A percentile compares a stretch with the other conserved stretches of the same genome.
phyloP scores from a whole-genome alignment of 2,329 filamentous ascomycete species.

The Beauveria caledonica region DNA sequence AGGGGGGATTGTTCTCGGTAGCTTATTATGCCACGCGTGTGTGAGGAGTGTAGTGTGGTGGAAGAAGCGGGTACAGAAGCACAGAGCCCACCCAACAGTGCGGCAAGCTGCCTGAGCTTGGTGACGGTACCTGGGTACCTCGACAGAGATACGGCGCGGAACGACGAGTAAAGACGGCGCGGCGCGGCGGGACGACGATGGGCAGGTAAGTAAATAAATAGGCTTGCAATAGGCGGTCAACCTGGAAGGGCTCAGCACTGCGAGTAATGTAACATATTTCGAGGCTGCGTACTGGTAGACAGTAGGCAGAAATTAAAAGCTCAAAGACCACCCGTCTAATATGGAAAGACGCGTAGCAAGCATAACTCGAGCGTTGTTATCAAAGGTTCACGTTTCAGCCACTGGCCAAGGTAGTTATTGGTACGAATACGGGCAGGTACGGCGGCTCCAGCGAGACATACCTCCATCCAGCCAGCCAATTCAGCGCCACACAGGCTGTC shows the following conservation, averaged over 20 bases:
- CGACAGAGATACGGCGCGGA: not conserved
- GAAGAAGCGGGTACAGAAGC: constrained; percentile 8
- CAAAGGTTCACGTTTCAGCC: not conserved
- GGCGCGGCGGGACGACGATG: not conserved
- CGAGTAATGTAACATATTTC: not conserved
- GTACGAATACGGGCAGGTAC: too few relatives aligned
- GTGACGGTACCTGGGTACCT: not conserved
- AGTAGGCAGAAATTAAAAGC: not conserved
- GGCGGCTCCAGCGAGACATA: not conserved
- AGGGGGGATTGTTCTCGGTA: constrained; percentile 3
- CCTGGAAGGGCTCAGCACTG: not conserved
- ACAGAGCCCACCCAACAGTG: constrained; percentile 5
- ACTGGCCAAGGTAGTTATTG: not conserved
- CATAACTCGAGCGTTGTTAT: not conserved
- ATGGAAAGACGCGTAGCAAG: not conserved
- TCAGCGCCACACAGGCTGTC: not conserved
- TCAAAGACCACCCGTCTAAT: not conserved
- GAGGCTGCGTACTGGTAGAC: not conserved
- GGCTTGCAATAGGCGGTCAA: not conserved
- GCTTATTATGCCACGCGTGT: constrained; percentile 4
- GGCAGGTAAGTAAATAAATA: not conserved
- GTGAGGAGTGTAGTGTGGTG: not conserved
- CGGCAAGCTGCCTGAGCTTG: constrained; percentile 7
- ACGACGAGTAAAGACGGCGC: not conserved
- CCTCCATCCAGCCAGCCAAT: not conserved